Conservation (phyloP, 306 rosid genomes). For the Vachellia pachyceras region DNA sequence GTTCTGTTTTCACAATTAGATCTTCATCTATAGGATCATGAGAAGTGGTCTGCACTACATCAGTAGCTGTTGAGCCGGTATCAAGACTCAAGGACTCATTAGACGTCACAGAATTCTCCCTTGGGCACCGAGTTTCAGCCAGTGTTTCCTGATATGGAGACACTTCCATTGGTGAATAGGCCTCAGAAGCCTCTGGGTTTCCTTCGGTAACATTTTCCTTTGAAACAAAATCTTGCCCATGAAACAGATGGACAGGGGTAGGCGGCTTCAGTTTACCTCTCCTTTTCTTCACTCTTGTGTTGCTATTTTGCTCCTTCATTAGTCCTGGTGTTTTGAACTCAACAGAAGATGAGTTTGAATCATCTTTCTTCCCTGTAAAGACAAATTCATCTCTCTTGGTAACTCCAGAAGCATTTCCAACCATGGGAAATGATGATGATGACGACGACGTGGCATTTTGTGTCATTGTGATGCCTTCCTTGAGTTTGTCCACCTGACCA, state of each 20-base stretch:
- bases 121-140: constrained; percentile 50
- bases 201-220: constrained; percentile 55
- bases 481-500: constrained; percentile 30
- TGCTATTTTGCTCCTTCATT: constrained; percentile 56
- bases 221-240: constrained; percentile 54
- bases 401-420: constrained; percentile 49
- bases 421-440: constrained; percentile 46
- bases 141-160: constrained; percentile 85
- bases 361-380: constrained; percentile 57
- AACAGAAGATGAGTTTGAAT: constrained; percentile 47
- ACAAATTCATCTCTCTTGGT: constrained; percentile 48
- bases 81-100: constrained; percentile 56
- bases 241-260: constrained; percentile 49
- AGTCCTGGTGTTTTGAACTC: constrained; percentile 66
- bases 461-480: constrained; percentile 41
- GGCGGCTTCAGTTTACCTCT: constrained; percentile 55
- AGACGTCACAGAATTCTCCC: constrained; percentile 71
- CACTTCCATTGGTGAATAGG: constrained; percentile 88
- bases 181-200: constrained; percentile 51
- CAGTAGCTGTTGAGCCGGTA: constrained; percentile 40
- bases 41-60: constrained; percentile 45
- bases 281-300: constrained; percentile 56
- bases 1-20: constrained; percentile 54
- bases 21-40: constrained; percentile 69
- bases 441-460: constrained; percentile 44